Evolutionary conservation across 1,284 basidiomycete genomes (phyloP), one percentile per base, ranked within the genome.

Genomic region (Cutaneotrichosporon sp.): DNA sequence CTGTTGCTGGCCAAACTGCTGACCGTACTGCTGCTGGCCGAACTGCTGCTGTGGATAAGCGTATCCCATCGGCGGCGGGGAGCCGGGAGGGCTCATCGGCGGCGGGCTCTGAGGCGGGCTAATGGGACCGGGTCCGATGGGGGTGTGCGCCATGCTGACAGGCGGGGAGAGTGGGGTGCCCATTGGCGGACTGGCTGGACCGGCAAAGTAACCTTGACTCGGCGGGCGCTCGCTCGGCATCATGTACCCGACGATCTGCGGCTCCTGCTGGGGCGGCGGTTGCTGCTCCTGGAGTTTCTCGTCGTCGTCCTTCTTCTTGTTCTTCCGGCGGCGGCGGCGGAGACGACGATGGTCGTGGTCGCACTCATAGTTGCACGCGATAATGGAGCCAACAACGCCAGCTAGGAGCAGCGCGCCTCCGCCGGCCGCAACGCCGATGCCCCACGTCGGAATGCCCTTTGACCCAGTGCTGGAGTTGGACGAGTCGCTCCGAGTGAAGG

Each of bases 251-350:
- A 53, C 31, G 18, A 53, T 6, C 31, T 53, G 51, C 3, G 51
- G 49, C 30, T 51, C 22, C 49, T 51, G 49, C 49, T 26, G 21
- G 9, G 8, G 47, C 30, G 22, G 49, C 22, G 22, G 51, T 30
- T 53, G 22, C 50, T 52, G 10, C 11, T 30, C 4, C 13, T 53
- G 18, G 30, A 30, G 51, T 16, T 30, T 30, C 30, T 30, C 26
- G 13, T n/a, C 13, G 21, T 51, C 51, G 51, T 53, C 51, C 51
- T 53, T 34, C 51, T 53, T 53, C 51, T 53, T 53, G 21, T 32
- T 32, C 21, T 53, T 53, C 30, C n/a, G 16, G 18, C 51, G 13
- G 26, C 31, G 30, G 31, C 51, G 51, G 9, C 51, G 51, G 31
- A 53, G 51, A 18, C 31, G 30, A 18, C 51, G 51, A 30, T 53